These are phyloP conservation scores for Lippia alba DNA, from an alignment of 305 asterid genomes.

Conservation along the genomic window DNA sequence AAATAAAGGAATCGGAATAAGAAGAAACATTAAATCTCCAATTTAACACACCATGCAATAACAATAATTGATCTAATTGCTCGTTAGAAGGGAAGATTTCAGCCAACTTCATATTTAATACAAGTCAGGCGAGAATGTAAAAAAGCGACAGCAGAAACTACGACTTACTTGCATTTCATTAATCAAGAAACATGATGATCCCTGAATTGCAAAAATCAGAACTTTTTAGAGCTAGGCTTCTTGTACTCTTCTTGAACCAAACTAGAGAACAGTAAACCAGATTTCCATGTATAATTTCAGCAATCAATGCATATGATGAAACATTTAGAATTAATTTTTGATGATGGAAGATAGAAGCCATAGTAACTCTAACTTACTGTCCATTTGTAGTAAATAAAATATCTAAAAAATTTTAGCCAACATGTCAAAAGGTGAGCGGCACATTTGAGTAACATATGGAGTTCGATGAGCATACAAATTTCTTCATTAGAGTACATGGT, in stretches of 20 bases:
- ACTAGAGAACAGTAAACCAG: neutral
- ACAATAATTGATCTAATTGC: constrained; percentile 8
- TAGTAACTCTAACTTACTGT: neutral
- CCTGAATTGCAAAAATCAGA: neutral
- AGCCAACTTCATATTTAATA: neutral
- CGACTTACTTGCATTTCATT: neutral
- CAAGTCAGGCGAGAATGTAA: too few relatives aligned
- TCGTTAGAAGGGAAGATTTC: neutral
- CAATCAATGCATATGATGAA: neutral
- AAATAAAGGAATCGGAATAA: neutral
- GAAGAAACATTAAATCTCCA: neutral
- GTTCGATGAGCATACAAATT: neutral
- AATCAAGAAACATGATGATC: neutral
- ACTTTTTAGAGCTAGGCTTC: neutral
- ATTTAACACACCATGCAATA: constrained; percentile 21
- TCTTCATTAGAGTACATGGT: neutral
- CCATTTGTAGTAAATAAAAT: neutral
- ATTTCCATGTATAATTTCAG: neutral
- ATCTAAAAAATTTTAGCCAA: constrained; percentile 6
- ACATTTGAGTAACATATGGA: neutral
- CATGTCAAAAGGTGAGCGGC: constrained; percentile 14
- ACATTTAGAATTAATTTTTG: neutral
- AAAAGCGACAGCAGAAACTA: too few relatives aligned
- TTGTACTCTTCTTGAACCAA: constrained; percentile 11
- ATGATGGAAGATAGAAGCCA: neutral